Evolutionary conservation across 352 stramenopile species (phyloP), one percentile per base, ranked within the genome.

Genomic region (Phytopythium sindhum): DNA sequence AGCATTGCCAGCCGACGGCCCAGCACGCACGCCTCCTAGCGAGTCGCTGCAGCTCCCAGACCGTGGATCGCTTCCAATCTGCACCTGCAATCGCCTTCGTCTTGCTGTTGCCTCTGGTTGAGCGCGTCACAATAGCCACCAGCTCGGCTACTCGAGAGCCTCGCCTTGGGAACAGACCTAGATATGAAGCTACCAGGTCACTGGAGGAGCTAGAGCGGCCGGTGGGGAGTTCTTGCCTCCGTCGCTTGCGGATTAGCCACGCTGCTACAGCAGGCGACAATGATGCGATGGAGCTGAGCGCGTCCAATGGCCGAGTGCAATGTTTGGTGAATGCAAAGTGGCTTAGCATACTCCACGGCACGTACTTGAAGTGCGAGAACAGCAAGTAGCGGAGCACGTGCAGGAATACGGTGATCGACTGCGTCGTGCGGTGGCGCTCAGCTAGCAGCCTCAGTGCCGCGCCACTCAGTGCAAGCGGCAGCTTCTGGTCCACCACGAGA

Each of bases 1-100:
- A 90, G 56, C 81, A 91, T 29, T 80, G 72, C 85, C 85, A 93
- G 11, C 81, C 81, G n/a, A 76, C 63, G 1, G 68, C 60, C 85
- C 85, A 93, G 26, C 64, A 62, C 42, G 50, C 45, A 10, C 70
- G 82, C 33, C 60, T 56, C 8, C 61, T 45, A 1, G 71, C 61
- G 35, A 81, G 72, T 10, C 48, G 56, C 6, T 62, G 21, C 10
- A 90, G 39, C 26, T 76, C 79, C 12, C 42, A 55, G 45, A 84
- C 69, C 29, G 91, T 62, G 2, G 60, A 48, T 6, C 41, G 45
- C 24, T 80, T 71, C 68, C 73, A 84, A 14, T 76, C 66, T 21
- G 24, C 17, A 1, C 60, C 59, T 1, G 48, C 24, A 4, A 0
- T 11, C n/a, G 21, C 9, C 39, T 44, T 65, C 58, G 15, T 26